Conservation (phyloP, 352 stramenopile genomes). For the Globisporangium takayamanum region DNA sequence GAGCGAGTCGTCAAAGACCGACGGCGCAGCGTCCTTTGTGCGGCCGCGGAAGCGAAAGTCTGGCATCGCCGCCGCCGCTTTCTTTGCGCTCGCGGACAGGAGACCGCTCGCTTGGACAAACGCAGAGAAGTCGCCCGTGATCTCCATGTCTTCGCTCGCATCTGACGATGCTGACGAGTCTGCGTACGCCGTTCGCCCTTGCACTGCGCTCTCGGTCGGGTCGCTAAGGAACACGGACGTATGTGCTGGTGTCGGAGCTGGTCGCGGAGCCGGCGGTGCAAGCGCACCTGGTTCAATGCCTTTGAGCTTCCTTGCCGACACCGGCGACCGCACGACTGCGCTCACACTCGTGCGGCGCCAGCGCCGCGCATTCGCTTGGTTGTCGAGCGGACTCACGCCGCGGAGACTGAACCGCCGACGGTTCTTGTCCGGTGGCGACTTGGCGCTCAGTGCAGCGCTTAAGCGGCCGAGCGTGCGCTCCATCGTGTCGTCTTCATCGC, state of each 20-base stretch:
- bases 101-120: slow-evolving; percentile 25
- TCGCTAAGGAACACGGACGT: slow-evolving; percentile 48
- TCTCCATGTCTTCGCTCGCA: slow-evolving; percentile 82
- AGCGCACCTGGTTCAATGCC: slow-evolving; percentile 12
- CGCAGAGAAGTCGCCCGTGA: slow-evolving; percentile 67
- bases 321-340: slow-evolving; percentile 10
- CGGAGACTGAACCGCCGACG: slow-evolving; percentile 57
- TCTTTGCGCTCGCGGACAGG: slow-evolving; percentile 9
- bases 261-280: background rate
- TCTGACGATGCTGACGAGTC: slow-evolving; percentile 77
- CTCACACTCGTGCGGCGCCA: slow-evolving; percentile 39
- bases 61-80: slow-evolving; percentile 4
- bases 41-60: slow-evolving; percentile 8
- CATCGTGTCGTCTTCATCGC: slow-evolving; percentile 3
- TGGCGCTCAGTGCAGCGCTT: background rate
- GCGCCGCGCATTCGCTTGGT: slow-evolving; percentile 53
- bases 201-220: slow-evolving; percentile 7
- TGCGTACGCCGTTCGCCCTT: slow-evolving; percentile 41
- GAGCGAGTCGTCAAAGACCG: background rate
- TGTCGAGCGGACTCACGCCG: slow-evolving; percentile 75
- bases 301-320: slow-evolving; percentile 13
- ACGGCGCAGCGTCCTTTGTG: background rate
- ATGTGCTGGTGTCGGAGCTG: slow-evolving; percentile 8
- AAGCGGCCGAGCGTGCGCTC: background rate
- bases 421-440: slow-evolving; percentile 19